Conservation (phyloP, 306 rosid species). For the Leucaena leucocephala region DNA sequence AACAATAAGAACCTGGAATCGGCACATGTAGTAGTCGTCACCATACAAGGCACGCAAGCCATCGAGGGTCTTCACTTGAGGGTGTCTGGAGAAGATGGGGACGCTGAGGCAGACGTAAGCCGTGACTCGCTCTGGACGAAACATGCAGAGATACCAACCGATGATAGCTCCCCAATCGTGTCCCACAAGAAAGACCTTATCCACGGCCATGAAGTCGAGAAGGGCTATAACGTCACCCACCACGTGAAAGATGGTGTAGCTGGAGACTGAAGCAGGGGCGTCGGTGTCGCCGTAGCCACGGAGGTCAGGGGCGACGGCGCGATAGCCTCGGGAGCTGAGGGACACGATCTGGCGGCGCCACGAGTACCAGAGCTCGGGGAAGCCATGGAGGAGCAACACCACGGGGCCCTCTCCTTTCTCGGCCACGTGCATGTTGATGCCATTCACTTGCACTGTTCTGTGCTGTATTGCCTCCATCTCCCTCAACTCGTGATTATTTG, state of each 20-base stretch:
- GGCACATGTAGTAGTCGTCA: neutral
- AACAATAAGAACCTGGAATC: neutral
- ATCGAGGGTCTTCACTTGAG: neutral
- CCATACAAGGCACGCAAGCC: neutral
- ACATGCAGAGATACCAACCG: neutral
- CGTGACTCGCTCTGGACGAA: neutral
- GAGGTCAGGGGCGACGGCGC: neutral
- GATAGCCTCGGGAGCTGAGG: neutral
- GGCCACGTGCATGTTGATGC: neutral
- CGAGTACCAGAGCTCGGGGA: neutral
- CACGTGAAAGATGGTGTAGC: neutral
- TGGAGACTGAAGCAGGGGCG: neutral
- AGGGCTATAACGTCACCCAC: neutral
- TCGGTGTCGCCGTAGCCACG: neutral
- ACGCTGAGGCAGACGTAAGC: neutral
- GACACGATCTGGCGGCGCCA: neutral
- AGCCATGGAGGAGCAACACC: neutral
- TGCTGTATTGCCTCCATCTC: neutral
- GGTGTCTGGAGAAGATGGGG: neutral
- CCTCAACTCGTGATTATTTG: neutral
- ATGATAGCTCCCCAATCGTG: neutral
- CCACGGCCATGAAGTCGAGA: neutral
- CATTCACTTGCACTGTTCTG: neutral
- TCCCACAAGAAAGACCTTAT: neutral
- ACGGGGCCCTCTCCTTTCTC: neutral